Conservation (phyloP, 176 grass and related monocot species). For the Oryza australiensis region DNA sequence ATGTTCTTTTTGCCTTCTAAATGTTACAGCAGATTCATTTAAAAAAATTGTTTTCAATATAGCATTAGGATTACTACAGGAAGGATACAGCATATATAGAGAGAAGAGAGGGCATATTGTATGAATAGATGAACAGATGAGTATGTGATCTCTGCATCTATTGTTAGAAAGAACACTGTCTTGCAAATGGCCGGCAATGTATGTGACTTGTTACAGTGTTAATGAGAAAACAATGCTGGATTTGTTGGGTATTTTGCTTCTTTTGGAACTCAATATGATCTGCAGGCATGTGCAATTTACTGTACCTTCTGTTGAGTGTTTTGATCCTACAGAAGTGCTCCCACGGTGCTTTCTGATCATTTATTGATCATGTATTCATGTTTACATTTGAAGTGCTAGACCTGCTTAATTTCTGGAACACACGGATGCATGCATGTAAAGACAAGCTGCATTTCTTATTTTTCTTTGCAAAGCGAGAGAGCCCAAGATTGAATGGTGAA, state of each 20-base stretch:
- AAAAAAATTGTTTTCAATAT: not conserved
- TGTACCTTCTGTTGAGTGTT: no score
- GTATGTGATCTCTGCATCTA: not conserved
- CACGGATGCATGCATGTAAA: not conserved
- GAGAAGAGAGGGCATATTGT: not conserved
- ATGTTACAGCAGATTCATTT: not conserved
- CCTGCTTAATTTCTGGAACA: slow-evolving; percentile 17
- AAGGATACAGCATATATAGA: not conserved
- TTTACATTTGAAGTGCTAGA: not conserved
- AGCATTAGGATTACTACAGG: not conserved
- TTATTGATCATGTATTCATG: not conserved
- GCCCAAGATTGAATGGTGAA: not conserved
- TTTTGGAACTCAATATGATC: not conserved
- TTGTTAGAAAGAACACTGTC: not conserved
- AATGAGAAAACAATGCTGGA: not conserved
- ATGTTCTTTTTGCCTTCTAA: not conserved
- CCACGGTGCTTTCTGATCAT: not conserved
- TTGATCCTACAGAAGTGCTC: not conserved
- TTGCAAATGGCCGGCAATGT: slow-evolving; percentile 9
- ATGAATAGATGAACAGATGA: not conserved
- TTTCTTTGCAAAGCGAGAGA: slow-evolving; percentile 3
- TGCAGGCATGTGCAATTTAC: slow-evolving; percentile 4
- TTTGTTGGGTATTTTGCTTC: slow-evolving; percentile 4
- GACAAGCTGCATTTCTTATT: not conserved
- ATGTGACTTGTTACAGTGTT: not conserved